Base-by-base conservation (phyloP, 306 rosid species). In the Delonix regia region DNA sequence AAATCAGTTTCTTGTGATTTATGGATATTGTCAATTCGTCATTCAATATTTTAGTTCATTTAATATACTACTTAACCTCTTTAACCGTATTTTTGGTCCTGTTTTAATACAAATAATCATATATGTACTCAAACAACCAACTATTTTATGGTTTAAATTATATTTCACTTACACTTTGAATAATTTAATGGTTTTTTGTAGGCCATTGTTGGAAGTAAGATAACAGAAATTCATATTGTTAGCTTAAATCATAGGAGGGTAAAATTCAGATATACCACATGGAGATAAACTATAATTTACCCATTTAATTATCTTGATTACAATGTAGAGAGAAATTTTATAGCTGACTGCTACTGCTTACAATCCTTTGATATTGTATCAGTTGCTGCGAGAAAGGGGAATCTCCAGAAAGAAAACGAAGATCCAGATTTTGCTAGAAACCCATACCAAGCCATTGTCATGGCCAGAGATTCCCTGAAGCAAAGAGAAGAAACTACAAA, bases 401-500 rank as follows among this genome's bases (percentile, higher is more conserved):
- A 74, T 77, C 28, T 63, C 70, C 80, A 76, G 15, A 90, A 96
- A 81, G 99, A 93, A 79, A 96, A 96, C 47, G 97, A 90, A 79
- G 91, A 90, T 63, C 95, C 97, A 13, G 77, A 87, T 48, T 86
- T 81, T 38, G 81, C 67, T 57, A 71, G 82, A 19, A 94, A 88
- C 63, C 96, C 97, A 41, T 87, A 93, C 81, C 94, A 89, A 81
- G 96, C 96, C 66, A 87, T 96, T 85, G 96, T 89, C 82, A 80
- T 90, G 91, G 97, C 97, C 30, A 87, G 97, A 80, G 92, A 96
- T 85, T 93, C 98, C 49, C 80, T 91, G 22, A 93, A 92, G 88
- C 99, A 91, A 66, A 88, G 89, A 85, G 97, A 96, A 63, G 96
- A 87, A 90, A 62, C 84, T 42, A 76, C 78, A 44, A 88, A 80